Conservation (phyloP, 768 basidiomycete genomes). For the Fistulinella prunicolor region DNA sequence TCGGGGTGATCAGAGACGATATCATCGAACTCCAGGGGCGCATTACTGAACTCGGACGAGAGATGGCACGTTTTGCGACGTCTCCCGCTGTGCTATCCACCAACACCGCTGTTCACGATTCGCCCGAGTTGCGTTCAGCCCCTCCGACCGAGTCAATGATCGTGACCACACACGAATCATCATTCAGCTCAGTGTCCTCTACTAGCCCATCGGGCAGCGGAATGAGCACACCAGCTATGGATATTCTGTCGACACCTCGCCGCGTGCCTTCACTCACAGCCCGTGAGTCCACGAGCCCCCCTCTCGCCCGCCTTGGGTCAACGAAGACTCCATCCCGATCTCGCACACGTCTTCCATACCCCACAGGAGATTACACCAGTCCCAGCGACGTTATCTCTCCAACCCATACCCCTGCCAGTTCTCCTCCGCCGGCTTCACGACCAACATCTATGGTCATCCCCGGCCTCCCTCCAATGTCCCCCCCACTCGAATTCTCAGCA, state of each 20-base stretch:
- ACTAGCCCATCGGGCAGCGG: constrained; percentile 13
- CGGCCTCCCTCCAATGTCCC: constrained; percentile 37
- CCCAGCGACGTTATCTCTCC: constrained; percentile 47
- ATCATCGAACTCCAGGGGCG: constrained; percentile 72
- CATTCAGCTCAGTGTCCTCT: constrained; percentile 19
- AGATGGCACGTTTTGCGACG: constrained; percentile 72
- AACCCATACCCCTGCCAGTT: constrained; percentile 40
- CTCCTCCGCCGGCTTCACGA: constrained; percentile 41
- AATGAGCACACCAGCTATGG: constrained; percentile 14
- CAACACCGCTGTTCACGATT: constrained; percentile 43
- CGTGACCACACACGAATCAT: constrained; percentile 27
- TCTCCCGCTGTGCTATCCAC: constrained; percentile 44
- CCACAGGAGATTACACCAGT: constrained; percentile 78
- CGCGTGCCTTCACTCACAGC: constrained; percentile 40
- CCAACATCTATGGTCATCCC: constrained; percentile 45
- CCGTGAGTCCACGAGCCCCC: constrained; percentile 63
- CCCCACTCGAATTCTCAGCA: constrained; percentile 20
- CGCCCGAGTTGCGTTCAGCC: constrained; percentile 43
- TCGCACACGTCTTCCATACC: constrained; percentile 66
- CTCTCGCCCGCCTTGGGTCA: constrained; percentile 48
- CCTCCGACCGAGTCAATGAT: constrained; percentile 50
- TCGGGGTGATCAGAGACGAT: constrained; percentile 62
- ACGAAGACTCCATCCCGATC: constrained; percentile 27
- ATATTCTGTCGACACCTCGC: constrained; percentile 28
- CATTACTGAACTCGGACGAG: constrained; percentile 70